Percentiles rank a stretch among this genome's conserved stretches.
phyloP scores from a whole-genome alignment of 345 rosid genomes.

The Clausena lansium region DNA sequence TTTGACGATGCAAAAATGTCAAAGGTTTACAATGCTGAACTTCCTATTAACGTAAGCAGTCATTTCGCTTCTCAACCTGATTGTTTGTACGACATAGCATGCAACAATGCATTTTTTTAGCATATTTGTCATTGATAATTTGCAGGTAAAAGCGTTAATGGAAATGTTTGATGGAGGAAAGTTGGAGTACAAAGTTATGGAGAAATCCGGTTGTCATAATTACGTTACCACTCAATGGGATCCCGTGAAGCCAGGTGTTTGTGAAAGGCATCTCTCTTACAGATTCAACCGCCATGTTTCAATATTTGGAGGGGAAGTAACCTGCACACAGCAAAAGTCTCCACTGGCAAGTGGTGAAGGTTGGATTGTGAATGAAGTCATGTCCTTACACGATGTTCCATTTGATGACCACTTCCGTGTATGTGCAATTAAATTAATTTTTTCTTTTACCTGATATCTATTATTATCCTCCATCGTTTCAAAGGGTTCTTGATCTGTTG shows the following conservation, averaged over 20 bases:
- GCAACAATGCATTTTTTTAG: background rate
- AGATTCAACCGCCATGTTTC: constrained; percentile 65
- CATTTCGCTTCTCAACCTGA: background rate
- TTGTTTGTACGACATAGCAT: background rate
- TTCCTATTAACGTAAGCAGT: constrained; percentile 56
- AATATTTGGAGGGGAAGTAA: constrained; percentile 80
- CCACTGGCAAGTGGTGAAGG: constrained; percentile 44
- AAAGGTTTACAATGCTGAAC: constrained; percentile 52
- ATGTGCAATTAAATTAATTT: background rate
- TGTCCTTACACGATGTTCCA: constrained; percentile 63
- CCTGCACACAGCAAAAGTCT: constrained; percentile 58
- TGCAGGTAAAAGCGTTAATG: constrained; percentile 62
- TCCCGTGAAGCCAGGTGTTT: constrained; percentile 38
- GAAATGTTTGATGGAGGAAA: constrained; percentile 69
- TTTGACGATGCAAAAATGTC: constrained; percentile 48
- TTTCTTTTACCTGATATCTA: too few species aligned
- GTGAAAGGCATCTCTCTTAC: constrained; percentile 56
- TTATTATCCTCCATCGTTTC: background rate
- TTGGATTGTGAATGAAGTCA: constrained; percentile 67
- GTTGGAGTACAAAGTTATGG: constrained; percentile 70
- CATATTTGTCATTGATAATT: background rate
- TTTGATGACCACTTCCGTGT: constrained; percentile 65
- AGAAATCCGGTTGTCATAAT: constrained; percentile 66
- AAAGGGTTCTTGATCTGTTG: background rate
- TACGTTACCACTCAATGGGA: constrained; percentile 66